A percentile compares a stretch with the other conserved stretches of the same genome.
Conservation (phyloP, 768 basidiomycete genomes). For the Suillus spraguei region DNA sequence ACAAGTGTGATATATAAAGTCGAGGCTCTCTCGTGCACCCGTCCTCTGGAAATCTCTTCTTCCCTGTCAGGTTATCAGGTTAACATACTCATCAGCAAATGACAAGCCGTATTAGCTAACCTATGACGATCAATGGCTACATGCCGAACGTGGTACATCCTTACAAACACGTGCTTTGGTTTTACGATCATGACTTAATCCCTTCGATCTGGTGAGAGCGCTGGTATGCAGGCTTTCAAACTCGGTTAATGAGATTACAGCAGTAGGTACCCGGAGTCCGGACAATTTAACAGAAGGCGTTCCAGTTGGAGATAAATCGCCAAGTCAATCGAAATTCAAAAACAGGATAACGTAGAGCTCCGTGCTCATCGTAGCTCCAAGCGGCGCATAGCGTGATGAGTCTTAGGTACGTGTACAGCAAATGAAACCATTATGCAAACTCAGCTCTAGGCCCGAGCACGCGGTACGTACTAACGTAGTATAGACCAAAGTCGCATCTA, state of each 20-base stretch:
- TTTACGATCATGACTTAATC: neutral
- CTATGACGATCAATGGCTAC: neutral
- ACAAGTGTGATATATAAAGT: no score
- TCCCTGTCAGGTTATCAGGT: neutral
- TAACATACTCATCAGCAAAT: neutral
- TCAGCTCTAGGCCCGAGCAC: neutral
- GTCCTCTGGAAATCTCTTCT: neutral
- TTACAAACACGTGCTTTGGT: neutral
- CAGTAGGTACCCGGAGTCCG: neutral
- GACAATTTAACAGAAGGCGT: neutral
- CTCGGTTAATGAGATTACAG: neutral
- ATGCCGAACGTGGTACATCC: neutral
- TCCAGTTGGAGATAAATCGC: neutral
- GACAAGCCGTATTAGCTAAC: neutral
- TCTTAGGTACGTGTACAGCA: neutral
- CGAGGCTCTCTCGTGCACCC: no score
- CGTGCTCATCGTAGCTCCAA: neutral
- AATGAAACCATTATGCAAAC: conserved; percentile 1
- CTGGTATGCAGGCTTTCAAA: neutral
- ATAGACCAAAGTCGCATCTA: neutral
- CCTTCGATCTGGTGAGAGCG: neutral
- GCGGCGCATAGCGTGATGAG: no score
- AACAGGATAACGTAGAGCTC: neutral
- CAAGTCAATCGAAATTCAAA: neutral
- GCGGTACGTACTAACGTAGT: neutral